phyloP scores from a whole-genome alignment of 352 stramenopile species.

The Phytopythium oedochilum region DNA sequence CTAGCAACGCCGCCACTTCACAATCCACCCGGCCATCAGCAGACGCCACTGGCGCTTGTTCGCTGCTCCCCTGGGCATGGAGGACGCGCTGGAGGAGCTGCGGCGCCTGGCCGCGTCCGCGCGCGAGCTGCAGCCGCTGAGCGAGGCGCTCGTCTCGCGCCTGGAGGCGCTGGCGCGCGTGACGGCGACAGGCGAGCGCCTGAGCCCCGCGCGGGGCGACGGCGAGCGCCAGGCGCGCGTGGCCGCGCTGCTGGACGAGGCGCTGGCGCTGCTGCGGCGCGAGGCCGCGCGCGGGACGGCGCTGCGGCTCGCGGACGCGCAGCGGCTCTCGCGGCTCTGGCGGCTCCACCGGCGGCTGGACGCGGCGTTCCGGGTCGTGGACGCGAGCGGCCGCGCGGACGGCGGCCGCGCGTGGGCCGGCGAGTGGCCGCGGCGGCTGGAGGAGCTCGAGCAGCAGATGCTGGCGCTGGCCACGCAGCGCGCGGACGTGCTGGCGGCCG shows the following conservation, averaged over 20 bases:
- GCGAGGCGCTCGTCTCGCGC: constrained; percentile 23
- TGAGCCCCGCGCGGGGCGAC: constrained; percentile 4
- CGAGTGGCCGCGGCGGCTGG: constrained; percentile 41
- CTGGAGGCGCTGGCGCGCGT: constrained; percentile 27
- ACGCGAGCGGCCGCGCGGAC: constrained; percentile 28
- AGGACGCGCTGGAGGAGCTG: constrained; percentile 15
- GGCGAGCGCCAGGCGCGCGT: constrained; percentile 7
- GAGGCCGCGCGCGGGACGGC: constrained; percentile 18
- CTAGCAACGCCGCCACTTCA: not conserved
- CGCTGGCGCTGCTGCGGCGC: constrained; percentile 24
- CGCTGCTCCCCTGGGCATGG: not conserved
- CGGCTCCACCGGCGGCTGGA: constrained; percentile 34
- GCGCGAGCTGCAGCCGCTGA: constrained; percentile 28
- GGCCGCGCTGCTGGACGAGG: constrained; percentile 18
- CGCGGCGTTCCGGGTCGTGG: constrained; percentile 20
- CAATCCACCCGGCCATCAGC: too few species aligned
- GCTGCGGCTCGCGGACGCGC: constrained; percentile 30
- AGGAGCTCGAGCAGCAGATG: constrained; percentile 38
- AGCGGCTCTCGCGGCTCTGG: constrained; percentile 26
- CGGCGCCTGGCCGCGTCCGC: constrained; percentile 19
- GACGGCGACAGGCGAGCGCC: not conserved
- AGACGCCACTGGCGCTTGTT: not conserved
- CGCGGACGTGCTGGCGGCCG: constrained; percentile 1
- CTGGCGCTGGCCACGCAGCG: constrained; percentile 18
- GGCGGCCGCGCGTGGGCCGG: constrained; percentile 33